Evolutionary conservation across 73 alveolate species (phyloP).

Genomic region (Uronychia setigera): DNA sequence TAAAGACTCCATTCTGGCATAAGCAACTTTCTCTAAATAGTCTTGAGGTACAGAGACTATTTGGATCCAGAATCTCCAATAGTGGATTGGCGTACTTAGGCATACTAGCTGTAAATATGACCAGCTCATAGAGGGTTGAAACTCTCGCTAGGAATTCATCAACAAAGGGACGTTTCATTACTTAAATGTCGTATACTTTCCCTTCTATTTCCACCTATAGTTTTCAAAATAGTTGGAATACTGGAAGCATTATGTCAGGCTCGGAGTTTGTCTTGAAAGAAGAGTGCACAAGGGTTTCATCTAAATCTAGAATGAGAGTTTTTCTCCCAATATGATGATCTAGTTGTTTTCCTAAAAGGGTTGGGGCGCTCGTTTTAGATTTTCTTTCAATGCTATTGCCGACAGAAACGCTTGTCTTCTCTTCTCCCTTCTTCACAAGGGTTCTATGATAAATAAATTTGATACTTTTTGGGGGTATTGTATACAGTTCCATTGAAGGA

Average conservation of each 20-base stretch:
- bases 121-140: conserved; percentile 48
- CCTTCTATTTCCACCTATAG: conserved; percentile 46
- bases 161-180: conserved; percentile 51
- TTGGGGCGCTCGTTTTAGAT: background rate
- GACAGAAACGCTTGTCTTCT: background rate
- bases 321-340: conserved; percentile 12
- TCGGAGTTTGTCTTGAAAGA: conserved; percentile 49
- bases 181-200: conserved; percentile 42
- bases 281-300: conserved; percentile 59
- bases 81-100: conserved; percentile 85
- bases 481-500: background rate
- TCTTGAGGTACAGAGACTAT: conserved; percentile 41
- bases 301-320: conserved; percentile 57
- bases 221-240: background rate
- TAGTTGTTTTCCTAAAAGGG: background rate
- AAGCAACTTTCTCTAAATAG: conserved; percentile 87
- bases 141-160: conserved; percentile 33
- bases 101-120: conserved; percentile 57
- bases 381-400: background rate
- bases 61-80: conserved; percentile 72
- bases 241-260: conserved; percentile 54
- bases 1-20: conserved; percentile 64
- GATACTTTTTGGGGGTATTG: background rate
- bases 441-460: background rate
- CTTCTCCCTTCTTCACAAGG: background rate